A percentile compares a stretch with the other conserved stretches of the same genome.
Conservation (phyloP, 2,329 filamentous ascomycete genomes). For the Pseudogymnoascus destructans region DNA sequence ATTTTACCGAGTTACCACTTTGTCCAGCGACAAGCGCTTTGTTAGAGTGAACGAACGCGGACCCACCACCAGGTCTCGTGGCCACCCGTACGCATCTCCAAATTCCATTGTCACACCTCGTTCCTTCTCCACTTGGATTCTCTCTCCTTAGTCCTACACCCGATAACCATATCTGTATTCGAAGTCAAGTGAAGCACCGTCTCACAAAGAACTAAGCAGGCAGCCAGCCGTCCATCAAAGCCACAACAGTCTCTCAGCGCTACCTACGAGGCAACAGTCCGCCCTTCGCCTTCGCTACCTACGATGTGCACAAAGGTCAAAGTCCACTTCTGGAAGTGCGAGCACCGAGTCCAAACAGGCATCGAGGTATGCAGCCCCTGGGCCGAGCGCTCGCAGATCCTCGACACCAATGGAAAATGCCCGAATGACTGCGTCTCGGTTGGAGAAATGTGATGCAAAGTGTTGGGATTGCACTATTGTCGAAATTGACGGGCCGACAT, state of each 20-base stretch:
- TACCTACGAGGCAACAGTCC: background rate
- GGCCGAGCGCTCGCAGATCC: conserved; percentile 1
- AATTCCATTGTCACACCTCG: background rate
- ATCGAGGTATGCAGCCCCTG: background rate
- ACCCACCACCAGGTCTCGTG: background rate
- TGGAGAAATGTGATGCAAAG: background rate
- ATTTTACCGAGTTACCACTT: background rate
- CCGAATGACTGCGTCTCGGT: background rate
- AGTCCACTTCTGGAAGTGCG: background rate
- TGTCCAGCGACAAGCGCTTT: background rate
- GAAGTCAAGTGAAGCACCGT: background rate
- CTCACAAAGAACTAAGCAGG: background rate
- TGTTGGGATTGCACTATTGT: background rate
- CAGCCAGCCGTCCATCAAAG: background rate
- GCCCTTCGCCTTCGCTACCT: background rate
- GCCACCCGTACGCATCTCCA: background rate
- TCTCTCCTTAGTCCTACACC: background rate
- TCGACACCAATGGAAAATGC: background rate
- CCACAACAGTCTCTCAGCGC: background rate
- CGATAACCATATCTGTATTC: background rate
- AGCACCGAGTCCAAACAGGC: background rate
- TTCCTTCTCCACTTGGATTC: background rate
- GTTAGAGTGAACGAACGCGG: background rate
- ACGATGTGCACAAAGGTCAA: background rate
- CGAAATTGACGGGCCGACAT: background rate